Conservation (phyloP, 2,329 filamentous ascomycete species). For the Basipetospora sp. region DNA sequence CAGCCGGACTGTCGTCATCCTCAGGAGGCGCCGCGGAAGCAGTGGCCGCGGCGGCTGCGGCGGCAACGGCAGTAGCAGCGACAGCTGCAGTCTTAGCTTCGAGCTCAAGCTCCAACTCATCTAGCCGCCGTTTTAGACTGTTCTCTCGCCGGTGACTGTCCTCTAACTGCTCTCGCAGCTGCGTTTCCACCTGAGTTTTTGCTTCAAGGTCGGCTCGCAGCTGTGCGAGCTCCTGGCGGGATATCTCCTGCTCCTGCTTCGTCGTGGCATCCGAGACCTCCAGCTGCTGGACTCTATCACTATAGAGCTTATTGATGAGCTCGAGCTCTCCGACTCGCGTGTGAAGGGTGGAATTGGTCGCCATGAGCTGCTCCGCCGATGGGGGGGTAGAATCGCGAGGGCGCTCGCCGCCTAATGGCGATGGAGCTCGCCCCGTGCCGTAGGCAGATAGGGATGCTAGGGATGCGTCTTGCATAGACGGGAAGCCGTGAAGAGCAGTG, state of each 20-base stretch:
- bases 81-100: conserved; percentile 16
- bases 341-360: conserved; percentile 74
- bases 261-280: conserved; percentile 62
- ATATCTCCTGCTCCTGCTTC: conserved; percentile 43
- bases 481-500: conserved; percentile 59
- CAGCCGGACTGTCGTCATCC: background rate
- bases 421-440: conserved; percentile 34
- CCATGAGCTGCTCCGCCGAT: conserved; percentile 65
- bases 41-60: conserved; percentile 1
- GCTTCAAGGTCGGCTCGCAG: conserved; percentile 41
- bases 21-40: background rate
- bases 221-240: conserved; percentile 39
- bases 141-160: conserved; percentile 67
- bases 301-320: conserved; percentile 76
- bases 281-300: conserved; percentile 61
- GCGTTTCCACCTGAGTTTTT: conserved; percentile 24
- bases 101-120: conserved; percentile 55
- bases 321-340: conserved; percentile 91
- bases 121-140: conserved; percentile 66
- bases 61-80: conserved; percentile 1
- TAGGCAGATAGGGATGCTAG: conserved; percentile 41
- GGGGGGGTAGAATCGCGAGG: conserved; percentile 52
- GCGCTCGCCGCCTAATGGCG: conserved; percentile 42
- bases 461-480: conserved; percentile 57
- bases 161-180: conserved; percentile 51